These are phyloP conservation scores for Beauveria asiatica DNA, from an alignment of 2,329 filamentous ascomycete species.

Conservation along the genomic window DNA sequence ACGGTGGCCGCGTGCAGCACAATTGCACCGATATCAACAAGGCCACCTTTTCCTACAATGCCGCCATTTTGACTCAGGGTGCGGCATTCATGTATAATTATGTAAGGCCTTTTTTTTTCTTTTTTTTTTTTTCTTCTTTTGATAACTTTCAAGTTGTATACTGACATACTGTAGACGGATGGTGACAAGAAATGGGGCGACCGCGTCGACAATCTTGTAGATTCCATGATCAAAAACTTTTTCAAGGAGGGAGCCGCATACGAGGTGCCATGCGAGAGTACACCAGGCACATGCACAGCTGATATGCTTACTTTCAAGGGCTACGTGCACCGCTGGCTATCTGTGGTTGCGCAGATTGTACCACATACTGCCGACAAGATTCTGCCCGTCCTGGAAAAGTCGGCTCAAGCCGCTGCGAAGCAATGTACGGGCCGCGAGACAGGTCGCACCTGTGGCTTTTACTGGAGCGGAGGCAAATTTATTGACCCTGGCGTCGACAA, in stretches of 20 bases:
- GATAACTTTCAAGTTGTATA: not conserved
- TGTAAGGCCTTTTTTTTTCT: constrained; percentile 28
- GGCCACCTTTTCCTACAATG: constrained; percentile 60
- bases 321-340: constrained; percentile 58
- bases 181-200: constrained; percentile 7
- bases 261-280: constrained; percentile 57
- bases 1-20: constrained; percentile 49
- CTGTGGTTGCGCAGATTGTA: constrained; percentile 51
- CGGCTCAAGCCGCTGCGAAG: constrained; percentile 49
- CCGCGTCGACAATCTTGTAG: constrained; percentile 43
- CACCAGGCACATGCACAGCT: constrained; percentile 49
- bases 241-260: constrained; percentile 51
- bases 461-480: constrained; percentile 39
- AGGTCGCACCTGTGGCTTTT: constrained; percentile 54
- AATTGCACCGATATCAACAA: constrained; percentile 55
- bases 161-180: not conserved
- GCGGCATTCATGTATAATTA: constrained; percentile 62
- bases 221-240: constrained; percentile 40
- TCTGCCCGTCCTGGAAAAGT: constrained; percentile 47
- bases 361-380: constrained; percentile 49
- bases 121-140: constrained; percentile 4
- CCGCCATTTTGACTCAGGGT: constrained; percentile 53
- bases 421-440: constrained; percentile 53
- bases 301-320: constrained; percentile 71
- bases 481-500: constrained; percentile 29